Conservation (phyloP, 129 eudicot species). For the Centella asiatica region DNA sequence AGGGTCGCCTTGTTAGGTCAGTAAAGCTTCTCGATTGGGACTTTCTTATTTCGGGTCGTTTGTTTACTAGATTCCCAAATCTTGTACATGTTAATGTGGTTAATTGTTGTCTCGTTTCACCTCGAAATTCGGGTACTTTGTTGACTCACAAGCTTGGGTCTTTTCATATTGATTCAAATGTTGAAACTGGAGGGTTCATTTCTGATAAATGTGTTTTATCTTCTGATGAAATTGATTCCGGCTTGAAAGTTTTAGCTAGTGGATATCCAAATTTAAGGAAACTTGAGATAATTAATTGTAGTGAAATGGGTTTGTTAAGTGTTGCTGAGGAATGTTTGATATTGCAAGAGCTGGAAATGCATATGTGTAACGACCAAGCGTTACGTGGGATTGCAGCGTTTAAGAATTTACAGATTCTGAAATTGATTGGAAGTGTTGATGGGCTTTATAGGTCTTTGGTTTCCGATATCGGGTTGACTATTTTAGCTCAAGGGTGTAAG, state of each 20-base stretch:
- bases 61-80: conserved; percentile 17
- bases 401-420: conserved; percentile 70
- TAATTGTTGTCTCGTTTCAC: conserved; percentile 6
- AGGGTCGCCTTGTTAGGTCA: conserved; percentile 15
- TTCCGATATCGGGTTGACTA: conserved; percentile 85
- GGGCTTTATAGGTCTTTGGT: conserved; percentile 66
- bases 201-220: conserved; percentile 6
- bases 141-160: conserved; percentile 12
- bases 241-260: conserved; percentile 50
- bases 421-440: conserved; percentile 48
- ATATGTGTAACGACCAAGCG: conserved; percentile 42
- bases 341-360: conserved; percentile 78
- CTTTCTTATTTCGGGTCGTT: conserved; percentile 14
- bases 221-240: conserved; percentile 35
- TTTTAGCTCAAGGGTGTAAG: conserved; percentile 88
- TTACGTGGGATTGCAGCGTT: conserved; percentile 47
- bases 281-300: conserved; percentile 42
- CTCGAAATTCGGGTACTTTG: conserved; percentile 2
- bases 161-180: conserved; percentile 3
- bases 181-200: neutral
- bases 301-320: conserved; percentile 42
- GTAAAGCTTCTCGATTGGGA: conserved; percentile 19
- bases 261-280: conserved; percentile 62
- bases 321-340: conserved; percentile 60
- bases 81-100: conserved; percentile 16